These are phyloP conservation scores for Yarrowia deformans DNA, from an alignment of 805 yeast species.

Conservation along the genomic window DNA sequence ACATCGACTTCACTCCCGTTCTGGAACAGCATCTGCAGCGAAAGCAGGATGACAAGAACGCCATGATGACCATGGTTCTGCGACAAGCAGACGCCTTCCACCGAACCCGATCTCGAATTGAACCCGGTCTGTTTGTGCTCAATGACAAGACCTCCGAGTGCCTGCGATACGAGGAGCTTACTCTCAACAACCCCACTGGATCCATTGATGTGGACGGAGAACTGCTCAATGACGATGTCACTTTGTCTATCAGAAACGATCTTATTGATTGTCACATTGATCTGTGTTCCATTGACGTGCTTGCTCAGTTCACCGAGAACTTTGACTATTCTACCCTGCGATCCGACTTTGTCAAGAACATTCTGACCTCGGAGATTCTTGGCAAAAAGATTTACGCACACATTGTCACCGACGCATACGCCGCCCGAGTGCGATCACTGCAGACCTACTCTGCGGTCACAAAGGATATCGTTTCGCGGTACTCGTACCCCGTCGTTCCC, in stretches of 20 bases:
- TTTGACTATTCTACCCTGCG: slow-evolving; percentile 91
- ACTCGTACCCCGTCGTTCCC: slow-evolving; percentile 91
- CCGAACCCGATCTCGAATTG: slow-evolving; percentile 79
- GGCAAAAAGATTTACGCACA: slow-evolving; percentile 92
- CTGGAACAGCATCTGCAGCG: slow-evolving; percentile 75
- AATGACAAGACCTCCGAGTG: slow-evolving; percentile 79
- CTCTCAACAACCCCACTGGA: slow-evolving; percentile 55
- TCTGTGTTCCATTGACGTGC: slow-evolving; percentile 92
- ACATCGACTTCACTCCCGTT: slow-evolving; percentile 78
- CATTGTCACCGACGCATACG: slow-evolving; percentile 78
- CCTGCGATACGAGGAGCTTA: slow-evolving; percentile 81
- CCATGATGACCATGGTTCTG: slow-evolving; percentile 92
- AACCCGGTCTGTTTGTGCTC: slow-evolving; percentile 84
- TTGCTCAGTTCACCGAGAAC: slow-evolving; percentile 94
- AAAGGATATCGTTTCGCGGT: slow-evolving; percentile 87
- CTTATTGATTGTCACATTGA: slow-evolving; percentile 96
- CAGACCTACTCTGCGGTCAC: slow-evolving; percentile 91
- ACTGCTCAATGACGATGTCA: slow-evolving; percentile 67
- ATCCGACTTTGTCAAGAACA: slow-evolving; percentile 88
- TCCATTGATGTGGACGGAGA: slow-evolving; percentile 81
- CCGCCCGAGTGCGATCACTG: slow-evolving; percentile 95
- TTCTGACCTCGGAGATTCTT: slow-evolving; percentile 84
- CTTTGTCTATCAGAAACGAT: slow-evolving; percentile 84
- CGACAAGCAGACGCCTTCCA: slow-evolving; percentile 85
- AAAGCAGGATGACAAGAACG: slow-evolving; percentile 79